Evolutionary conservation across 306 rosid genomes (phyloP).

Genomic region (Quercus bicolor): DNA sequence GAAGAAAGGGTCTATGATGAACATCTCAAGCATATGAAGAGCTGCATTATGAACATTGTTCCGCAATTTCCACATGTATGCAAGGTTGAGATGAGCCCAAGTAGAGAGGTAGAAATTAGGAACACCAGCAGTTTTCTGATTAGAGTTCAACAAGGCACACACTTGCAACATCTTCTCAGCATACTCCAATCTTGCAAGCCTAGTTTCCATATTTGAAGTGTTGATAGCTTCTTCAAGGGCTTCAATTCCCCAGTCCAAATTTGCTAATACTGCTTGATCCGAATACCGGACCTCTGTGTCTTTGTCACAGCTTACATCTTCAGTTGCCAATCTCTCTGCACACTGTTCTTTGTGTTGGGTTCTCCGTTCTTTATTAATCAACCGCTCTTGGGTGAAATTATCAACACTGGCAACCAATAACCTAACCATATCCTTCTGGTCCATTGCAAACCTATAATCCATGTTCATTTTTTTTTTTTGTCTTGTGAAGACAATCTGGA

Average conservation of each 20-base stretch:
- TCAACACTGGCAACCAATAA: conserved; percentile 52
- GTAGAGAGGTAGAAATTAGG: conserved; percentile 90
- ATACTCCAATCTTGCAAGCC: conserved; percentile 76
- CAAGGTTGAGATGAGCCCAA: conserved; percentile 84
- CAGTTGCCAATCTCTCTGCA: conserved; percentile 93
- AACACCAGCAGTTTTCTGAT: conserved; percentile 85
- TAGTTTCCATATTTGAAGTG: conserved; percentile 79
- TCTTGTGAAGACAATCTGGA: not conserved
- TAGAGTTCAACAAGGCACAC: conserved; percentile 75
- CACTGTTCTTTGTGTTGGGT: conserved; percentile 75
- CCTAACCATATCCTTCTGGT: conserved; percentile 61
- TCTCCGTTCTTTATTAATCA: conserved; percentile 67
- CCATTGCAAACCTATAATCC: conserved; percentile 56
- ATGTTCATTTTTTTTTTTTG: conserved; percentile 49
- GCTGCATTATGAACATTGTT: conserved; percentile 52
- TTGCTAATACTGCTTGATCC: conserved; percentile 88
- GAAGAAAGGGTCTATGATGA: conserved; percentile 73
- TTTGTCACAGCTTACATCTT: conserved; percentile 62
- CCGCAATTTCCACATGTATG: conserved; percentile 74
- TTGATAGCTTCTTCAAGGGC: conserved; percentile 91
- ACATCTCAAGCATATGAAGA: conserved; percentile 80
- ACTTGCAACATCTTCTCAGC: conserved; percentile 91
- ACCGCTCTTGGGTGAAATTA: conserved; percentile 56
- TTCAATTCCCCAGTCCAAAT: conserved; percentile 95
- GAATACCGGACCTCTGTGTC: conserved; percentile 69